Base-by-base conservation (phyloP, 306 rosid genomes). In the Aeschynomene evenia region DNA sequence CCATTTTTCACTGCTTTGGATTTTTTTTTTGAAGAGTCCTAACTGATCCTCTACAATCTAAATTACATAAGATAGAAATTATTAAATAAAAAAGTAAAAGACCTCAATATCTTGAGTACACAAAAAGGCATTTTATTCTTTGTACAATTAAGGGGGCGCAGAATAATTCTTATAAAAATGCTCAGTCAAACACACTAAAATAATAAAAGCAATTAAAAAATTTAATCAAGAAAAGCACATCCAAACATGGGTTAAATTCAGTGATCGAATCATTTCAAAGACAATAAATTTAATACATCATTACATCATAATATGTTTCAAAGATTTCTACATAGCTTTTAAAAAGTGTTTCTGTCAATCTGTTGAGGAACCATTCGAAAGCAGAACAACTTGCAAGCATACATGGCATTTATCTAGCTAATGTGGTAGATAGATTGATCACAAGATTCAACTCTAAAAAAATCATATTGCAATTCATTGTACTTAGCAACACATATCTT, bases 381-480 rank as follows among this genome's bases (percentile, higher is more conserved):
- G 58, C 5, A 52, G 9, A 51, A 51, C 37, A 55, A 55, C 9
- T 7, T 55, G 20, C 39, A 55, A 13, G 33, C 37, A 55, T 55
- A 55, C 37, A 53, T 12, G 14, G 45, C 15, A 39, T 29, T 29
- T 14, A 58, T 43, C 59, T 11, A 70, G 56, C 74, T 55, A 68
- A 36, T 55, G 23, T 24, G 40, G 48, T 49, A 29, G 20, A 66
- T 49, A 49, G 10, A 29, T 4, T 55, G 43, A 39, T 45, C 58
- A 6, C 46, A 18, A 8, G 26, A 20, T 39, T 61, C 31, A 2
- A 20, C 68, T 39, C 19, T 9, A 34, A 12, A 21, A 20, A 40
- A 16, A 70, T 54, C 2, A 67, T n/a, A 51, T 33, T 23, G 31
- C 74, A 43, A 55, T 55, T 29, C 42, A 15, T 55, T 55, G 55